Conservation (phyloP, 495 filamentous ascomycete genomes). For the Aspergillus saccharolyticus region DNA sequence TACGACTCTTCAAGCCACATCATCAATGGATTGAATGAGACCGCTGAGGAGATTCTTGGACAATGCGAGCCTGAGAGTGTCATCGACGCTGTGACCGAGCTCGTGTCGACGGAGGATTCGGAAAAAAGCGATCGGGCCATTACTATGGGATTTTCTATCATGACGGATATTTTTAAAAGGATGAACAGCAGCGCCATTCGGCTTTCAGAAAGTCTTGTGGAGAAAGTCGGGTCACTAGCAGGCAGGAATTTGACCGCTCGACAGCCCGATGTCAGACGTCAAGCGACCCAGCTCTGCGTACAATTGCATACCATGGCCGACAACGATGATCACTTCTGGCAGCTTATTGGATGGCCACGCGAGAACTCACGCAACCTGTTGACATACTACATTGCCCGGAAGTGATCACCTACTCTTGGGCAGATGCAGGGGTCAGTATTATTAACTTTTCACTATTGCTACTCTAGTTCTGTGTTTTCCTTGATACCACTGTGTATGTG, state of each 20-base stretch:
- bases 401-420: background rate
- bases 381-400: slow-evolving; percentile 76
- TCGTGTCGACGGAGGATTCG: slow-evolving; percentile 28
- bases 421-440: background rate
- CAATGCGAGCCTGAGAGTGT: slow-evolving; percentile 41
- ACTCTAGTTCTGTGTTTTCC: background rate
- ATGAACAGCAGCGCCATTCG: slow-evolving; percentile 20
- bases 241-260: slow-evolving; percentile 58
- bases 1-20: slow-evolving; percentile 52
- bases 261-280: slow-evolving; percentile 75
- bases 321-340: slow-evolving; percentile 61
- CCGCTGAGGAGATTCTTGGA: slow-evolving; percentile 48
- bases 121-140: slow-evolving; percentile 27
- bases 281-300: slow-evolving; percentile 72
- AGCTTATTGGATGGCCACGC: slow-evolving; percentile 53
- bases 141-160: slow-evolving; percentile 56
- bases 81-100: slow-evolving; percentile 48
- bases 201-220: slow-evolving; percentile 18
- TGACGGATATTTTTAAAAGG: slow-evolving; percentile 38
- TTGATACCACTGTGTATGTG: background rate
- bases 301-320: slow-evolving; percentile 61
- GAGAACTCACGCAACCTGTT: slow-evolving; percentile 70
- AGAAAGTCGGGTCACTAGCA: slow-evolving; percentile 50
- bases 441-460: background rate
- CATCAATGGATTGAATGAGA: slow-evolving; percentile 53